phyloP scores from a whole-genome alignment of 495 filamentous ascomycete species.

The Glarea lozoyensis region DNA sequence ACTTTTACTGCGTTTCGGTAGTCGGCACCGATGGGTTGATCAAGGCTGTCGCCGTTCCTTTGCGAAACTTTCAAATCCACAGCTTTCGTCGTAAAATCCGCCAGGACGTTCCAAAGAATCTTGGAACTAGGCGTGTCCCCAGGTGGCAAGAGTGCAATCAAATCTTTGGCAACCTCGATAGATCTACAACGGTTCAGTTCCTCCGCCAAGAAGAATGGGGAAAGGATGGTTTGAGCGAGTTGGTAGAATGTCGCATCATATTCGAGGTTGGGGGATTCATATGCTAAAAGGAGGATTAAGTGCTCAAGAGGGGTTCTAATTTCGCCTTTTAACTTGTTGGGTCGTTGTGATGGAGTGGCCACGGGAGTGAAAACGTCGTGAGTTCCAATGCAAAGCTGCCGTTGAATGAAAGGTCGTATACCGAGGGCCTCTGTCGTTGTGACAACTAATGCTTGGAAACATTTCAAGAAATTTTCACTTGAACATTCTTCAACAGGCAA shows the following conservation, averaged over 20 bases:
- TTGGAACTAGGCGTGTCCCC: constrained; percentile 20
- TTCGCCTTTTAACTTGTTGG: constrained; percentile 9
- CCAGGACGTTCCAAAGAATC: constrained; percentile 31
- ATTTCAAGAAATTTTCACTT: constrained; percentile 43
- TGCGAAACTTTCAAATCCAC: constrained; percentile 18
- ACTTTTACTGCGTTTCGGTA: constrained; percentile 63
- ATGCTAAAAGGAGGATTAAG: constrained; percentile 12
- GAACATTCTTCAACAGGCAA: neutral
- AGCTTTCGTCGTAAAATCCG: constrained; percentile 25
- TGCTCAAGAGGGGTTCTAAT: constrained; percentile 16
- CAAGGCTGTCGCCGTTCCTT: constrained; percentile 6
- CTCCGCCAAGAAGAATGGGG: constrained; percentile 15
- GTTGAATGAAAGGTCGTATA: constrained; percentile 69
- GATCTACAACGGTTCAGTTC: constrained; percentile 5
- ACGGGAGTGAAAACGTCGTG: constrained; percentile 18
- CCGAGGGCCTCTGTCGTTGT: constrained; percentile 60
- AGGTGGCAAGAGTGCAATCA: constrained; percentile 10
- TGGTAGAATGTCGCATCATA: constrained; percentile 13
- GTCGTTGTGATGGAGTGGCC: constrained; percentile 21
- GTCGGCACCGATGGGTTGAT: constrained; percentile 37
- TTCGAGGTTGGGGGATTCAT: constrained; percentile 11
- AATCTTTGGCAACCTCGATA: constrained; percentile 15
- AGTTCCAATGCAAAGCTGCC: constrained; percentile 43
- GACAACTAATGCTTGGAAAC: constrained; percentile 49
- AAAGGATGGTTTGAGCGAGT: constrained; percentile 11